Evolutionary conservation across 441 rosid genomes (phyloP).

Genomic region (Eutrema salsugineum): DNA sequence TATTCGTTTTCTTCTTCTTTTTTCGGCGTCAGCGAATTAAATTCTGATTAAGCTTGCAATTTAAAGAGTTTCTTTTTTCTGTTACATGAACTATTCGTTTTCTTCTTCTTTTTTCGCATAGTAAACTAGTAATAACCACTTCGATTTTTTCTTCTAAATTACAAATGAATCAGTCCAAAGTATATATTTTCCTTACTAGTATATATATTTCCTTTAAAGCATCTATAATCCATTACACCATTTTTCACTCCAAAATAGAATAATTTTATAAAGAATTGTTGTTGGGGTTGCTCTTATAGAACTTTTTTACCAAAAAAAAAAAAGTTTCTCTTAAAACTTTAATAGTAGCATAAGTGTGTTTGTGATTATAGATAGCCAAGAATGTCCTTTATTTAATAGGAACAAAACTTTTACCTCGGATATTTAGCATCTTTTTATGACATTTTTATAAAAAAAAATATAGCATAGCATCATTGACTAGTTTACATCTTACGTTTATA

Average conservation of each 20-base stretch:
- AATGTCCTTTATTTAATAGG: background rate
- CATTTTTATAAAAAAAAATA: too few relatives aligned
- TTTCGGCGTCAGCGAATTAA: background rate
- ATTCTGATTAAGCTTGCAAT: background rate
- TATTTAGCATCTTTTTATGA: too few relatives aligned
- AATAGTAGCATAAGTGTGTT: background rate
- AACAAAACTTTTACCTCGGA: background rate
- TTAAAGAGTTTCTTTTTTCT: background rate
- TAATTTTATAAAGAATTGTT: too few relatives aligned
- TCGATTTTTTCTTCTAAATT: background rate
- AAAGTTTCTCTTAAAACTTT: background rate
- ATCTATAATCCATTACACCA: too few relatives aligned
- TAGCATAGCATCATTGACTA: too few relatives aligned
- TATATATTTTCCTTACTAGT: too few relatives aligned
- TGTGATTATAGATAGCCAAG: background rate
- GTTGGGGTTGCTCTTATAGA: too few relatives aligned
- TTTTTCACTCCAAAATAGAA: too few relatives aligned
- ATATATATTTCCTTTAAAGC: background rate
- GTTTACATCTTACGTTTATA: too few relatives aligned
- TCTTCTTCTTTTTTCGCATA: background rate
- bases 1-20: background rate
- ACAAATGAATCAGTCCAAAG: too few relatives aligned
- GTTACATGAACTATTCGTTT: background rate
- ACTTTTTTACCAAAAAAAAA: too few relatives aligned
- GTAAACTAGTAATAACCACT: background rate